These are phyloP conservation scores for Conticribra guillardii DNA, from an alignment of 108 stramenopile genomes.

Conservation along the genomic window DNA sequence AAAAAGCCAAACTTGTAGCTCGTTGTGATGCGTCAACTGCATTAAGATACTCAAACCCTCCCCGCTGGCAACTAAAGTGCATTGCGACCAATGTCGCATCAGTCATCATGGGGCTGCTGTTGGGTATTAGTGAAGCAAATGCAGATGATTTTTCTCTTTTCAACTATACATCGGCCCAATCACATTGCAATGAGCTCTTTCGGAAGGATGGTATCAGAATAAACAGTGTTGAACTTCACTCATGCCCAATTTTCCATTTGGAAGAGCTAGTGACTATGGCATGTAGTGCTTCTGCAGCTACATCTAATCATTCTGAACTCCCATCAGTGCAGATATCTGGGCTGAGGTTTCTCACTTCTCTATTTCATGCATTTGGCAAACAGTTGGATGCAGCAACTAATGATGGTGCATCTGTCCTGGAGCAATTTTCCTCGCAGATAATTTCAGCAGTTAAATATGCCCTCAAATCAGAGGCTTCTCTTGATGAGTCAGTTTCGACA, in stretches of 20 bases:
- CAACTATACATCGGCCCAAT: conserved; percentile 53
- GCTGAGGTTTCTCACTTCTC: conserved; percentile 49
- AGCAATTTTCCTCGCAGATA: conserved; percentile 81
- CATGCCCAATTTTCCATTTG: conserved; percentile 62
- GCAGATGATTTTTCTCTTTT: conserved; percentile 43
- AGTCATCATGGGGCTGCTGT: conserved; percentile 47
- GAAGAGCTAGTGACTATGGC: conserved; percentile 58
- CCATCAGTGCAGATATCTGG: conserved; percentile 67
- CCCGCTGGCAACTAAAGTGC: conserved; percentile 72
- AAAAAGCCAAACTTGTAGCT: conserved; percentile 40
- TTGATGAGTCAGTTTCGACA: conserved; percentile 46
- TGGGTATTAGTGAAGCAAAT: conserved; percentile 23
- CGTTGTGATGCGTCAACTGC: conserved; percentile 37
- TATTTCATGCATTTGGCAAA: conserved; percentile 64
- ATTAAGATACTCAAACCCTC: conserved; percentile 43
- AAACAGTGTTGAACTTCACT: conserved; percentile 12
- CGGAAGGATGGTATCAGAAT: conserved; percentile 3
- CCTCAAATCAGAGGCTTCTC: conserved; percentile 40
- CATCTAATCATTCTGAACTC: conserved; percentile 80
- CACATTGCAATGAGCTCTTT: conserved; percentile 37
- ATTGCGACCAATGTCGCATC: conserved; percentile 51
- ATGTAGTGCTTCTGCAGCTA: conserved; percentile 68
- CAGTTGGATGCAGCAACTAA: conserved; percentile 66
- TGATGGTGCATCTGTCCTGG: conserved; percentile 53
- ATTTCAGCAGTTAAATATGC: conserved; percentile 76